Base-by-base conservation (phyloP, 208 protist genomes). In the Leishmania guyanensis region DNA sequence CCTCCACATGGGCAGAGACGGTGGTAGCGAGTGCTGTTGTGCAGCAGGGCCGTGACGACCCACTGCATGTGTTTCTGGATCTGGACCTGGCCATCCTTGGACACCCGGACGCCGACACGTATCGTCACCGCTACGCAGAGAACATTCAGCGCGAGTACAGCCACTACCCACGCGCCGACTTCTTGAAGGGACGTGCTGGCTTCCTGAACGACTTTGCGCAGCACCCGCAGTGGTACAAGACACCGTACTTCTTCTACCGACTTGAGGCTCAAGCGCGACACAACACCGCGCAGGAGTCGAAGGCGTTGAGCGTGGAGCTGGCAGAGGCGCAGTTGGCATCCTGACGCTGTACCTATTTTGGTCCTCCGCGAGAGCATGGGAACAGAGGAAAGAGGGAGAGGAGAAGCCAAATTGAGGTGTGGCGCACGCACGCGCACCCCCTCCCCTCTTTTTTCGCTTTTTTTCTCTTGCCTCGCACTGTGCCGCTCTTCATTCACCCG, bases 81-180 rank as follows among this genome's bases (percentile, higher is more conserved):
- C 56, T 97, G 17, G 93, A 97, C 75, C 76, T 97, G 2, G 80
- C 91, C 20, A 88, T 97, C 46, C 82, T 97, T 17, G 93, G 93
- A 50, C 83, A 75, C 66, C n/a, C 77, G 46, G 78, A 75, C 36
- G 64, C 79, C 3, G 87, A 90, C 51, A 62, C 62, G 29, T 72
- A 83, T 69, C 82, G 77, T 6, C 53, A 68, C 5, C 77, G 82
- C 9, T 97, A 97, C 81, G 84, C 88, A 14, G 79, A 68, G 26
- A 83, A 85, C 17, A 88, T 97, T 39, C 74, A 79, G 22, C 75
- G 84, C 22, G 93, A 97, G 86, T 97, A 97, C 86, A 78, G 70
- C 62, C 87, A 88, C 78, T 86, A 90, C 75, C 33, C 81, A 16
- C 80, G 78, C 1, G 79, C 39, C 6, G 87, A 89, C 26, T 97